Evolutionary conservation across 257 asterid genomes (phyloP).

Genomic region (Mitragyna speciosa): DNA sequence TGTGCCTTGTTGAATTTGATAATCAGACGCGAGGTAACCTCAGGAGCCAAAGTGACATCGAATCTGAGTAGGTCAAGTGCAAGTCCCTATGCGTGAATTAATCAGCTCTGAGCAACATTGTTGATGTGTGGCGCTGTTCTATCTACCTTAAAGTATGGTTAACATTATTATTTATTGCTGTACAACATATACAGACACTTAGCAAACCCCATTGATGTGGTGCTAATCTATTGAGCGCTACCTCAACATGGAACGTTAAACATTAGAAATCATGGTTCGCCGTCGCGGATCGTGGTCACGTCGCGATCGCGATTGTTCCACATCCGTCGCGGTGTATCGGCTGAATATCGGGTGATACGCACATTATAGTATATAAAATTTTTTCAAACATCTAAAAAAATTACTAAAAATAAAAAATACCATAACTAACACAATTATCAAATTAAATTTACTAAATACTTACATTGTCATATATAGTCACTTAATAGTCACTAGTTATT

Average conservation of each 20-base stretch:
- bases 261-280: no score
- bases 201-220: neutral
- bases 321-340: no score
- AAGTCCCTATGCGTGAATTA: neutral
- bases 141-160: neutral
- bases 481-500: no score
- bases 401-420: no score
- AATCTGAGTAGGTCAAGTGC: conserved; percentile 6
- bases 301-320: no score
- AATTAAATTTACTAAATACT: no score
- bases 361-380: no score
- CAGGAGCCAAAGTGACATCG: neutral
- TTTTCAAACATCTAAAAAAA: no score
- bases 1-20: neutral
- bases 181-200: neutral
- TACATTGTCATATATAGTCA: no score
- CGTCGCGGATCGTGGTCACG: no score
- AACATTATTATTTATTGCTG: neutral
- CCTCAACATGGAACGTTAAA: neutral
- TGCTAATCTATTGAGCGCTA: neutral
- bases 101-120: neutral
- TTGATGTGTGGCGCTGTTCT: neutral
- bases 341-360: no score
- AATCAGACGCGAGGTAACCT: conserved; percentile 3
- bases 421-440: no score